phyloP scores from a whole-genome alignment of 768 basidiomycete species.

The Multifurca ochricompacta region DNA sequence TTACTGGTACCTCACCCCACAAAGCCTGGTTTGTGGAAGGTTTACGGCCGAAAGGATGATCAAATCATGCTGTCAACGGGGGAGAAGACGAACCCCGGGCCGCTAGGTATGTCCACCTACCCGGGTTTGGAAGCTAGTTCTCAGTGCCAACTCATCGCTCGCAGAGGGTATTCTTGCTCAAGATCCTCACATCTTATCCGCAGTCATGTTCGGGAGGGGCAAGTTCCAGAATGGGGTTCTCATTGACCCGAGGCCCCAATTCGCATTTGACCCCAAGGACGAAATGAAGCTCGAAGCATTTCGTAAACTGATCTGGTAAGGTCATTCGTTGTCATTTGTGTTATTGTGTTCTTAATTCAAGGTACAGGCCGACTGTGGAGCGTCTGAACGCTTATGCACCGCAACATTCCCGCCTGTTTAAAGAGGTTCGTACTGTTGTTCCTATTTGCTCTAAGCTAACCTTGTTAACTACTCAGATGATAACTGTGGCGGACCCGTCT shows the following conservation, averaged over 20 bases:
- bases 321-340: not conserved
- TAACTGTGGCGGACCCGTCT: conserved; percentile 32
- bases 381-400: conserved; percentile 36
- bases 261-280: conserved; percentile 24
- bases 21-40: conserved; percentile 30
- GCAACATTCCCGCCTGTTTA: conserved; percentile 39
- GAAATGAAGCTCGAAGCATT: conserved; percentile 23
- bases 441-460: not conserved
- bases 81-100: conserved; percentile 31
- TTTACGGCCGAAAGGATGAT: conserved; percentile 25
- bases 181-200: conserved; percentile 26
- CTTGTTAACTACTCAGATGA: conserved; percentile 30
- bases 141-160: not conserved
- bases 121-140: not conserved
- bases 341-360: not conserved
- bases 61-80: conserved; percentile 29
- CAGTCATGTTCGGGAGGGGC: conserved; percentile 31
- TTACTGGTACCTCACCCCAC: conserved; percentile 39
- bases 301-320: conserved; percentile 19
- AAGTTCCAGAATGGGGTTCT: conserved; percentile 29
- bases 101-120: conserved; percentile 21
- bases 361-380: conserved; percentile 35
- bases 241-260: conserved; percentile 26
- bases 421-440: conserved; percentile 30
- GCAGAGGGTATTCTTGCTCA: conserved; percentile 33